Evolutionary conservation across 2,329 filamentous ascomycete species (phyloP), one percentile per base, ranked within the genome.

Genomic region (Rugonectria rugulosa): DNA sequence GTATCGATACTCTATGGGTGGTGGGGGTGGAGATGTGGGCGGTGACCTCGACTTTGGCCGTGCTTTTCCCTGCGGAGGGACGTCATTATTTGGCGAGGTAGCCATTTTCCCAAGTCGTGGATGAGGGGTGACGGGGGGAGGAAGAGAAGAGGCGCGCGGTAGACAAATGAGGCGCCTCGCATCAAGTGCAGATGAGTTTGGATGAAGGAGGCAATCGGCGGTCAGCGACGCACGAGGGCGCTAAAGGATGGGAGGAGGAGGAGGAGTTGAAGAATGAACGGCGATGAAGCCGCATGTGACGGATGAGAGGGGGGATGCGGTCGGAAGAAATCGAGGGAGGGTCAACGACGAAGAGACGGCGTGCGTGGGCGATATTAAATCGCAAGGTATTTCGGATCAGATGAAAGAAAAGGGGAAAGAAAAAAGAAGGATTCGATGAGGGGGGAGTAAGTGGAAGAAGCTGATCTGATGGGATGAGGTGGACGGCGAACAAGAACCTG

Each of bases 1-100:
- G 70, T 88, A 87, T 43, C 84, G 84, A 75, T 90, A 91, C 51
- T 73, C 67, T 53, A 75, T 66, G 21, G 62, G 56, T 45, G 62
- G 65, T 29, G 71, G 63, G 44, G 58, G 57, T 48, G 62, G 69
- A 61, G 56, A 62, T 17, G 65, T 53, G 49, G 53, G 60, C 34
- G 63, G 56, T 27, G 66, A 57, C 45, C 31, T 26, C 21, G 53
- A 55, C 2, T 43, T 51, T 37, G 48, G 12, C 7, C 15, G 31
- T 47, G 65, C 52, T 20, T 50, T 56, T 29, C 64, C 64, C 6
- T 60, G 54, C 48, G 65, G 59, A 54, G 60, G 37, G 12, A 40
- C 53, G 29, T 66, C 62, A 45, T 57, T 58, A 42, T 61, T 64
- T 40, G 68, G 53, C 47, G 68, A 53, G 34, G 66, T 59, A 52